phyloP scores from a whole-genome alignment of 257 asterid species.

The Solanum tacnaense region DNA sequence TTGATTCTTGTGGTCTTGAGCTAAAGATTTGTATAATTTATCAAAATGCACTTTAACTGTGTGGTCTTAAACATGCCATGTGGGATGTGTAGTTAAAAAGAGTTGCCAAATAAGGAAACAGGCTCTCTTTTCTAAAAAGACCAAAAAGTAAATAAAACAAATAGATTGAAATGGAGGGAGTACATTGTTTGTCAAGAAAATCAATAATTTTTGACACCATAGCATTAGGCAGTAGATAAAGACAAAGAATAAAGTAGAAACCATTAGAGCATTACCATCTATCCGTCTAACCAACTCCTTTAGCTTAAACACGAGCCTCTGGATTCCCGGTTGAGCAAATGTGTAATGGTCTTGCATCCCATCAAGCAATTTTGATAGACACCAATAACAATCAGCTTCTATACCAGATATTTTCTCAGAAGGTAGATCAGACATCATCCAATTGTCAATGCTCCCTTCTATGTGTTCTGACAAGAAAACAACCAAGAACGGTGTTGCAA shows the following conservation, averaged over 20 bases:
- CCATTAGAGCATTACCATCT: constrained; percentile 47
- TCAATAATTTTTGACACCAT: not conserved
- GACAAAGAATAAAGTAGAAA: not conserved
- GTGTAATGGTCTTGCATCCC: constrained; percentile 99
- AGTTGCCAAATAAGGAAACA: not conserved
- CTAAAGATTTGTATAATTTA: not conserved
- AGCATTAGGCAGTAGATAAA: not conserved
- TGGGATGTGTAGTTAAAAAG: not conserved
- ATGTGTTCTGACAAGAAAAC: constrained; percentile 85
- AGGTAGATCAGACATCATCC: constrained; percentile 68
- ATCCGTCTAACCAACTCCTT: constrained; percentile 94
- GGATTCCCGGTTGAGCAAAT: constrained; percentile 99
- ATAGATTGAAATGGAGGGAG: not conserved
- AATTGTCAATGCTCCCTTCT: constrained; percentile 63
- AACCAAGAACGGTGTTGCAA: constrained; percentile 86
- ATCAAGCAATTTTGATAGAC: constrained; percentile 88
- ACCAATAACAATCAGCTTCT: constrained; percentile 99
- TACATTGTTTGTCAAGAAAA: not conserved
- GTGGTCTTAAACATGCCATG: not conserved
- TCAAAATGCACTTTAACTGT: not conserved
- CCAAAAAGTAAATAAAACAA: not conserved
- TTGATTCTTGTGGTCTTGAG: not conserved
- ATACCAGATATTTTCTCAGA: constrained; percentile 54
- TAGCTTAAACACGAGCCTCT: constrained; percentile 87
- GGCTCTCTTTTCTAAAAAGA: not conserved